phyloP scores from a whole-genome alignment of 2,329 filamentous ascomycete genomes.

The Didymellaceae sp. region DNA sequence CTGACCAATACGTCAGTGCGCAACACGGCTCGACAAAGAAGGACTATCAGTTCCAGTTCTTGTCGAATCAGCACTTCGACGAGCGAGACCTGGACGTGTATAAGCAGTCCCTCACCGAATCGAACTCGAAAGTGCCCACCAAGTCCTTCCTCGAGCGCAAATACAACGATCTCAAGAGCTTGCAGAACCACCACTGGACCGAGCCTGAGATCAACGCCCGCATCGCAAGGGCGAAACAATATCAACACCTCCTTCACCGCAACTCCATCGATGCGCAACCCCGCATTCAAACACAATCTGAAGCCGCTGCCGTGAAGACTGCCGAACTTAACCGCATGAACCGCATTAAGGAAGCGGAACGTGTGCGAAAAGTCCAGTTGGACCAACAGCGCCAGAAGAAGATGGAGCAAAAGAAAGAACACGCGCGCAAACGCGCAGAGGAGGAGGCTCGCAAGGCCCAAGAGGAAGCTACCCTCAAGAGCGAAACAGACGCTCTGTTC shows the following conservation, averaged over 20 bases:
- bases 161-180: slow-evolving; percentile 77
- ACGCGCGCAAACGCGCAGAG: slow-evolving; percentile 55
- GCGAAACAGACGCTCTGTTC: slow-evolving; percentile 55
- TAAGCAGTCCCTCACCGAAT: slow-evolving; percentile 71
- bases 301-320: slow-evolving; percentile 79
- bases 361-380: slow-evolving; percentile 88
- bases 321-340: slow-evolving; percentile 85
- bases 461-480: slow-evolving; percentile 35
- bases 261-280: slow-evolving; percentile 68
- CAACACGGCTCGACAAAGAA: slow-evolving; percentile 83
- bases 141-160: slow-evolving; percentile 72
- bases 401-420: slow-evolving; percentile 51
- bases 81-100: slow-evolving; percentile 86
- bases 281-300: slow-evolving; percentile 60
- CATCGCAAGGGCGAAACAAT: slow-evolving; percentile 68
- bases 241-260: slow-evolving; percentile 62
- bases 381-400: slow-evolving; percentile 65
- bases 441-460: slow-evolving; percentile 57
- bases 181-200: slow-evolving; percentile 82
- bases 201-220: slow-evolving; percentile 82
- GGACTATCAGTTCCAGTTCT: slow-evolving; percentile 88
- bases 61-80: slow-evolving; percentile 85
- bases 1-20: slow-evolving; percentile 82
- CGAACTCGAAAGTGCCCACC: slow-evolving; percentile 76
- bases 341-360: slow-evolving; percentile 82